These are phyloP conservation scores for Xylariaceae sp. DNA, from an alignment of 2,329 filamentous ascomycete genomes.

Conservation along the genomic window DNA sequence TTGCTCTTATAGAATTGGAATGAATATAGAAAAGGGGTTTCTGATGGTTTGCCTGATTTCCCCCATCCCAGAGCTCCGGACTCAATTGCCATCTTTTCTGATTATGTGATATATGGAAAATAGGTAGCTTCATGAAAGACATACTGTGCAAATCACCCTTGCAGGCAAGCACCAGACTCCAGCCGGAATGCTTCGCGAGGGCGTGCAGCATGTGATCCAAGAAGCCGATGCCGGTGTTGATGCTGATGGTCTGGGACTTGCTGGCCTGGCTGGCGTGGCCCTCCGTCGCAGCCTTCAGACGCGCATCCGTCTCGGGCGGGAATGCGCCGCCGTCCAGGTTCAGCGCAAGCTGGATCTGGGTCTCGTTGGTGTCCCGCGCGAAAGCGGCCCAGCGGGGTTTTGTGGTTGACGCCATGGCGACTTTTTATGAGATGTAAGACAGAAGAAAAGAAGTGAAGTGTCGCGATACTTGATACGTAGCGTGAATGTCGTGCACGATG, in stretches of 20 bases:
- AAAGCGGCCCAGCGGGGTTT: constrained; percentile 65
- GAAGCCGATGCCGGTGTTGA: constrained; percentile 94
- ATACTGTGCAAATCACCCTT: constrained; percentile 86
- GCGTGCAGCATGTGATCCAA: constrained; percentile 99
- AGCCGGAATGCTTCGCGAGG: constrained; percentile 89
- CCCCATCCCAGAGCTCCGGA: background rate
- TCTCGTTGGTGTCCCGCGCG: constrained; percentile 93
- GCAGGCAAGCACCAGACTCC: constrained; percentile 79
- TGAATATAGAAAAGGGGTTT: too few relatives aligned
- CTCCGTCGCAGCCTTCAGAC: constrained; percentile 47
- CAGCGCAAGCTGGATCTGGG: constrained; percentile 87
- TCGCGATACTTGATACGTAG: background rate
- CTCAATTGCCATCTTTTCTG: background rate
- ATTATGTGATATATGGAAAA: background rate
- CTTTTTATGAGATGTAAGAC: background rate
- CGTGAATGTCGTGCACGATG: background rate
- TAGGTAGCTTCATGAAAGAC: constrained; percentile 30
- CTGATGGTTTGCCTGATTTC: too few relatives aligned
- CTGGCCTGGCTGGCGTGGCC: constrained; percentile 80
- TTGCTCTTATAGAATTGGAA: too few relatives aligned
- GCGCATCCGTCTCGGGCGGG: constrained; percentile 57
- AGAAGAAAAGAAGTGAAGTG: background rate
- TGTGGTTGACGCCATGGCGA: constrained; percentile 25
- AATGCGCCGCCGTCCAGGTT: constrained; percentile 88
- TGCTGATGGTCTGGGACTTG: constrained; percentile 75